Evolutionary conservation across 441 rosid genomes (phyloP).

Genomic region (Pelargonium citronellum): DNA sequence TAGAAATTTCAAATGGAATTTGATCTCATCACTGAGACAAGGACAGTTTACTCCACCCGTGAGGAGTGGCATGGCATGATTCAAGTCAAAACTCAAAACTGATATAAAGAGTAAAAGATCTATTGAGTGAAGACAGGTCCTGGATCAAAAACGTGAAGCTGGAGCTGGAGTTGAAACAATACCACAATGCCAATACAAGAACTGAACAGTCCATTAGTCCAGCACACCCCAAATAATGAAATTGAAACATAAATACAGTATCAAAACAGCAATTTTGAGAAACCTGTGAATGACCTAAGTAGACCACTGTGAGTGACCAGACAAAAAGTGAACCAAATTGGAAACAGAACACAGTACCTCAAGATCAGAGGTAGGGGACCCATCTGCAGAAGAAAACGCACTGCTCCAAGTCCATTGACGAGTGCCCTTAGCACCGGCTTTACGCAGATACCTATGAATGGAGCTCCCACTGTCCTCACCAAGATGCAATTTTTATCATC

Average conservation of each 20-base stretch:
- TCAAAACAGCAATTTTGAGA: neutral
- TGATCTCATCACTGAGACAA: neutral
- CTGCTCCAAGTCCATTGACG: slow-evolving; percentile 11
- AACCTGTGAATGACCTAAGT: slow-evolving; percentile 2
- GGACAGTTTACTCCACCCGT: slow-evolving; percentile 8
- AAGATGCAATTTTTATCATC: neutral
- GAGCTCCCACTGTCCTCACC: slow-evolving; percentile 12
- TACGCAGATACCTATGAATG: slow-evolving; percentile 9
- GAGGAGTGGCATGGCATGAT: slow-evolving; percentile 1
- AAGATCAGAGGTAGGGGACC: slow-evolving; percentile 11
- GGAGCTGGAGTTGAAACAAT: slow-evolving; percentile 2
- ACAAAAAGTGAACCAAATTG: neutral
- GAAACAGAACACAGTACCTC: slow-evolving; percentile 7
- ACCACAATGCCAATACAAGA: too few species aligned
- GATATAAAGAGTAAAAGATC: neutral
- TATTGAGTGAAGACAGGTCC: neutral
- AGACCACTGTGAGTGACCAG: neutral
- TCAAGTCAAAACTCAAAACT: neutral
- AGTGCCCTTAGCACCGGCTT: slow-evolving; percentile 10
- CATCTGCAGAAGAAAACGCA: slow-evolving; percentile 13
- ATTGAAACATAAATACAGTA: neutral
- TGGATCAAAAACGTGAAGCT: neutral
- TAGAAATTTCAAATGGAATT: neutral
- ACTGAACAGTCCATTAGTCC: neutral
- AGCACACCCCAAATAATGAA: neutral